Base-by-base conservation (phyloP, 306 rosid species). In the Casuarina equisetifolia region DNA sequence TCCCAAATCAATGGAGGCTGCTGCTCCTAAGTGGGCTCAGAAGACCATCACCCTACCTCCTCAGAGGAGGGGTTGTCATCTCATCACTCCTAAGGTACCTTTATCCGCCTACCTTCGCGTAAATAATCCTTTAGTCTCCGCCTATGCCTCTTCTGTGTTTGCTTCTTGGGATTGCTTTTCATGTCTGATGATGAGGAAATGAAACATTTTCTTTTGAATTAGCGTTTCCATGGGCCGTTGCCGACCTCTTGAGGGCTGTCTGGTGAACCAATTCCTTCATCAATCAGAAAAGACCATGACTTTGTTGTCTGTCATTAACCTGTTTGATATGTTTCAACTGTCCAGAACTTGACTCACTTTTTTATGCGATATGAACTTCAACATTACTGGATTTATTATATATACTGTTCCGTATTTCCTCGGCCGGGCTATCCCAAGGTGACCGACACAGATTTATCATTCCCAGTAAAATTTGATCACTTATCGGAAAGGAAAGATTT, bases 1-100 rank as follows among this genome's bases (percentile, higher is more conserved):
- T 12, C 64, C 78, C 5, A 57, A 40, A 74, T 68, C 88, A 48
- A 88, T 89, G 94, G 87, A 92, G 1, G 80, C 48, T 5, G 49
- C 89, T 61, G 81, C 69, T 69, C 93, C 97, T 0, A 93, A 88
- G 89, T 93, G 98, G 97, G 97, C 97, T 76, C 98, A 94, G 86
- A 94, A 90, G 81, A 94, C 97, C 79, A 64, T 94, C 17, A 79
- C 85, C 52, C 77, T 94, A 1, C 92, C 97, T 48, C 96, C 96
- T 7, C 90, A 80, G 52, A 79, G 77, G 52, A 93, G 97, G 35
- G 98, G 98, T 39, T 94, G 97, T 64, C 98, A 94, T 80, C 97
- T 94, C 81, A 84, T 94, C 80, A 94, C 98, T 55, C 88, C 97
- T 15, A 85, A 90, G 97, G 97, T 88, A 66, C 50, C 16, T 9